A percentile compares a stretch with the other conserved stretches of the same genome.
Conservation (phyloP, 805 yeast genomes). For the Yarrowia sp. region DNA sequence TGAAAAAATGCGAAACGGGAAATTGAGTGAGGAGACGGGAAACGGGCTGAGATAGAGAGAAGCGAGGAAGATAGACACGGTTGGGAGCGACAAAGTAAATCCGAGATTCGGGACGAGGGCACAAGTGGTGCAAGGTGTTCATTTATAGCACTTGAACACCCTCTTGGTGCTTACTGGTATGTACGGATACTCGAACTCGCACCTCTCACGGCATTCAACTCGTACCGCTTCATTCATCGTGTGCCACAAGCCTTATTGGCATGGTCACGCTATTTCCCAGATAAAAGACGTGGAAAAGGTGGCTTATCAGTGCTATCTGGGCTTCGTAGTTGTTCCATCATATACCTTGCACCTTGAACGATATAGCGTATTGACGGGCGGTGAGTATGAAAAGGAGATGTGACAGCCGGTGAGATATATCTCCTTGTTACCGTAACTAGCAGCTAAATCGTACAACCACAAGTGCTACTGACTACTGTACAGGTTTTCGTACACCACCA, state of each 20-base stretch:
- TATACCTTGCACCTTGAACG: too few relatives aligned
- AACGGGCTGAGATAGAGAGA: background rate
- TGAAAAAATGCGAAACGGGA: background rate
- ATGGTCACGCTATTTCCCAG: slow-evolving; percentile 30
- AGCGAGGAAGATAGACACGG: background rate
- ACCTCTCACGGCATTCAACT: too few relatives aligned
- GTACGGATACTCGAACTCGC: too few relatives aligned
- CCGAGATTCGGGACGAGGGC: background rate
- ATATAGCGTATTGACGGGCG: too few relatives aligned
- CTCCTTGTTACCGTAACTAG: too few relatives aligned
- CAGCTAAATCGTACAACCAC: too few relatives aligned
- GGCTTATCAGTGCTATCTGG: slow-evolving; percentile 27
- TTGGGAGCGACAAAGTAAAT: slow-evolving; percentile 11
- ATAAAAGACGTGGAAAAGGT: slow-evolving; percentile 28
- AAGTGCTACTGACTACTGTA: too few relatives aligned
- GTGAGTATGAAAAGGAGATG: too few relatives aligned
- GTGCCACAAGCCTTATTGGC: slow-evolving; percentile 23
- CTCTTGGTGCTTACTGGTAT: too few relatives aligned
- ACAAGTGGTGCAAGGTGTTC: background rate
- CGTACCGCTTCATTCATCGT: background rate
- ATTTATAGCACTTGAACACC: too few relatives aligned
- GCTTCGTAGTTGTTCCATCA: too few relatives aligned
- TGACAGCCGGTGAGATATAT: too few relatives aligned
- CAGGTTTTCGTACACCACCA: background rate
- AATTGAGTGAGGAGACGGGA: background rate